A percentile compares a stretch with the other conserved stretches of the same genome.
Conservation (phyloP, 495 filamentous ascomycete genomes). For the Penicillium coffeae region DNA sequence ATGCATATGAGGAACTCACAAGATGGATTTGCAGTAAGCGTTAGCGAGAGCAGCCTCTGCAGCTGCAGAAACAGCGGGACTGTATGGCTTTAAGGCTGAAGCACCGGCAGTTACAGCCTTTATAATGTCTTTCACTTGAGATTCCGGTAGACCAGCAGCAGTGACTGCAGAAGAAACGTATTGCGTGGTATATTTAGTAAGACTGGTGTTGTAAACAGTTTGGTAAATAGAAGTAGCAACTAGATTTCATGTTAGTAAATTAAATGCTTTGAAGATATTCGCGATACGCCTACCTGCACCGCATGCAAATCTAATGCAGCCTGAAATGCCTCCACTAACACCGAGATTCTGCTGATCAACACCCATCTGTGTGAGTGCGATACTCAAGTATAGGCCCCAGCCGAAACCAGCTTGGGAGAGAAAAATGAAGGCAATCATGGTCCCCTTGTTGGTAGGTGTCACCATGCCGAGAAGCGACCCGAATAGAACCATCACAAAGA, state of each 20-base stretch:
- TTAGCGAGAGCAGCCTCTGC: slow-evolving; percentile 14
- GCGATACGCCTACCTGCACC: slow-evolving; percentile 22
- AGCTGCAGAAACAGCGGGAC: slow-evolving; percentile 15
- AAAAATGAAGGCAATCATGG: slow-evolving; percentile 24
- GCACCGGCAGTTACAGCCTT: slow-evolving; percentile 9
- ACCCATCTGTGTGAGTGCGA: slow-evolving; percentile 25
- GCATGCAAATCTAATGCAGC: slow-evolving; percentile 22
- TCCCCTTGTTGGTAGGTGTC: slow-evolving; percentile 21
- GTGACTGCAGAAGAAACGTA: slow-evolving; percentile 17
- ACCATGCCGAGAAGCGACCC: slow-evolving; percentile 20
- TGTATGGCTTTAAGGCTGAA: slow-evolving; percentile 16
- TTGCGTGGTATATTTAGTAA: slow-evolving; percentile 15
- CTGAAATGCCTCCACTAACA: slow-evolving; percentile 24
- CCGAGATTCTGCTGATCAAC: slow-evolving; percentile 26
- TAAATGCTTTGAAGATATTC: no score
- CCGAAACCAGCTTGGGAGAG: slow-evolving; percentile 25
- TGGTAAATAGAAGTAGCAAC: slow-evolving; percentile 24
- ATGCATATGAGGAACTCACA: slow-evolving; percentile 10
- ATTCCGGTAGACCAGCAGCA: slow-evolving; percentile 17
- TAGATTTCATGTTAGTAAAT: not conserved
- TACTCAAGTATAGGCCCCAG: slow-evolving; percentile 22
- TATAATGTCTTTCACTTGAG: slow-evolving; percentile 15
- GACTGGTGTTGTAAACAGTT: slow-evolving; percentile 16
- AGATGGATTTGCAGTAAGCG: slow-evolving; percentile 25
- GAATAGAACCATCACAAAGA: slow-evolving; percentile 26